These are phyloP conservation scores for Dioszegia crocea DNA, from an alignment of 768 basidiomycete genomes.

Conservation along the genomic window DNA sequence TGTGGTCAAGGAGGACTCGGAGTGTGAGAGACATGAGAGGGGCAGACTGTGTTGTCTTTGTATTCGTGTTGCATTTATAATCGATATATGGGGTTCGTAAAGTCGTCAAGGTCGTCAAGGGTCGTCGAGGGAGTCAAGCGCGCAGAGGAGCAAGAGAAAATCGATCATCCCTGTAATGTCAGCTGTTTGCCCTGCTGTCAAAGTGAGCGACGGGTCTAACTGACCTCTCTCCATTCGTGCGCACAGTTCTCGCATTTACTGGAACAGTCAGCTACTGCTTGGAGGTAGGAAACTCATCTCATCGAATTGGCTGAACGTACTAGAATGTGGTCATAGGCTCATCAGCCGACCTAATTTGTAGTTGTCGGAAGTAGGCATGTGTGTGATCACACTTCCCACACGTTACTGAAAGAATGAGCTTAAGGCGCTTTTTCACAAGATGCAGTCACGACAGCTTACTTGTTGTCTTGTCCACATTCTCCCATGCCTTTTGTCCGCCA, in stretches of 20 bases:
- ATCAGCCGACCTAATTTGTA: constrained; percentile 74
- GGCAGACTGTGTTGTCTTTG: background rate
- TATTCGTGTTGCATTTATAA: background rate
- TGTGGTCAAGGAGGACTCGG: too few species aligned
- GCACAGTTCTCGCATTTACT: constrained; percentile 48
- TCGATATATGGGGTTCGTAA: background rate
- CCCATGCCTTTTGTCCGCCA: constrained; percentile 90
- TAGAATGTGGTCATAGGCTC: constrained; percentile 52
- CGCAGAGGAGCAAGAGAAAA: background rate
- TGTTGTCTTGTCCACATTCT: constrained; percentile 80
- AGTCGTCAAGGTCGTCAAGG: constrained; percentile 1
- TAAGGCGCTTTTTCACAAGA: background rate
- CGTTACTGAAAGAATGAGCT: constrained; percentile 49
- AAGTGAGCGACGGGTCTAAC: too few species aligned
- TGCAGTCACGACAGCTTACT: constrained; percentile 53
- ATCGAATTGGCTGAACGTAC: constrained; percentile 33
- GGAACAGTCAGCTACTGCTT: constrained; percentile 2
- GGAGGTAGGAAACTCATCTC: too few species aligned
- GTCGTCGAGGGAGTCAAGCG: background rate
- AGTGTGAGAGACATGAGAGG: background rate
- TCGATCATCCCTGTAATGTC: background rate
- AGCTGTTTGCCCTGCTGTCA: background rate
- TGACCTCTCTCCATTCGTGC: constrained; percentile 47
- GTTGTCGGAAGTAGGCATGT: constrained; percentile 87
- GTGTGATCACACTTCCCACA: constrained; percentile 77